Conservation (phyloP, 805 yeast genomes). For the Naumovozyma baii region DNA sequence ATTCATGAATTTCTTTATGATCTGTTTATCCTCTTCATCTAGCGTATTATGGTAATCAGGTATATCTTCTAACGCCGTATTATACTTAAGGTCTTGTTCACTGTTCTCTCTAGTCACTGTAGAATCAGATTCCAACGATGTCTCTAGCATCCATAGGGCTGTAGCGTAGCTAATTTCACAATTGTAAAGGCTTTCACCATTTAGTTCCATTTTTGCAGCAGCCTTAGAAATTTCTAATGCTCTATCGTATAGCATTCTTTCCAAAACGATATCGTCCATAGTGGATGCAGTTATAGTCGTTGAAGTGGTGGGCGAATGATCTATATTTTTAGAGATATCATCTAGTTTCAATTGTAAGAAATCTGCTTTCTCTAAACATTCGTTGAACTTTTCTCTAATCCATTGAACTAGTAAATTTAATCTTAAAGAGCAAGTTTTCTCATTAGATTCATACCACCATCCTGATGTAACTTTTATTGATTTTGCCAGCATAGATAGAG, state of each 20-base stretch:
- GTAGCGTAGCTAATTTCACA: constrained; percentile 88
- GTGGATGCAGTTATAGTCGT: too few species aligned
- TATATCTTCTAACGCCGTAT: constrained; percentile 26
- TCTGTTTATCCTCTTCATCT: constrained; percentile 62
- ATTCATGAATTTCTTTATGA: constrained; percentile 71
- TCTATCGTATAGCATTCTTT: constrained; percentile 80
- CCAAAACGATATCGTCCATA: constrained; percentile 45
- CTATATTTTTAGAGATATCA: constrained; percentile 6
- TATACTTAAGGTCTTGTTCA: constrained; percentile 1
- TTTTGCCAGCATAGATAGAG: constrained; percentile 68
- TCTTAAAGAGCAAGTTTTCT: constrained; percentile 34
- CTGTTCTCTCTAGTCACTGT: background rate
- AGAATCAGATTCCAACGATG: constrained; percentile 48
- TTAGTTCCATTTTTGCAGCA: constrained; percentile 83
- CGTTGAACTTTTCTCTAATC: constrained; percentile 84
- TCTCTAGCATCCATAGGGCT: constrained; percentile 91
- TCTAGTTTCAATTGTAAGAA: constrained; percentile 49
- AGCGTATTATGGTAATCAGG: constrained; percentile 41
- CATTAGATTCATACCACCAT: constrained; percentile 68
- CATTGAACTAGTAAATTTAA: constrained; percentile 75
- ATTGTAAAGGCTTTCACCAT: constrained; percentile 45
- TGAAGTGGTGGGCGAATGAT: too few species aligned
- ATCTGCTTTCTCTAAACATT: constrained; percentile 82
- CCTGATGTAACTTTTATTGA: constrained; percentile 80
- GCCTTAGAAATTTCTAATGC: constrained; percentile 87